A percentile compares a stretch with the other conserved stretches of the same genome.
Conservation (phyloP, 768 basidiomycete genomes). For the Rubroboletus pulcherrimus region DNA sequence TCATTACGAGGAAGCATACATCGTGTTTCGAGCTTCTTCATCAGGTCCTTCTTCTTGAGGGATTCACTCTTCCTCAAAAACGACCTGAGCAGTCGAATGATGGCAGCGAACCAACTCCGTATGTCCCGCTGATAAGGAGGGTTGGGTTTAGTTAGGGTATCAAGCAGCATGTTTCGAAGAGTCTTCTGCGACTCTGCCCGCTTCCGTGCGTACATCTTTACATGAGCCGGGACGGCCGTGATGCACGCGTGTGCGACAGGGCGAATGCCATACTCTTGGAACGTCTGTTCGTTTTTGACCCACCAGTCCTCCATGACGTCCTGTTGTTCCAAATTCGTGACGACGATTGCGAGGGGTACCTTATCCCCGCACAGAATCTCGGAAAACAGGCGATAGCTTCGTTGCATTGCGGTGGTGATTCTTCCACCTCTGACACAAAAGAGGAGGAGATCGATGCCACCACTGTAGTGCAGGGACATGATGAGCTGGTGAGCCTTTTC, state of each 20-base stretch:
- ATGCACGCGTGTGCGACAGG: slow-evolving; percentile 10
- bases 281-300: background rate
- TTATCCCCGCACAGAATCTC: slow-evolving; percentile 9
- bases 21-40: background rate
- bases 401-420: slow-evolving; percentile 5
- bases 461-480: background rate
- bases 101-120: background rate
- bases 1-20: background rate
- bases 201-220: background rate
- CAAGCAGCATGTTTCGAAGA: background rate
- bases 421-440: slow-evolving; percentile 10
- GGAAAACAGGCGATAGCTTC: slow-evolving; percentile 12
- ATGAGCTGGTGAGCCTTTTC: slow-evolving; percentile 10
- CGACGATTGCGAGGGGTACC: slow-evolving; percentile 11
- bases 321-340: slow-evolving; percentile 9
- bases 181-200: background rate
- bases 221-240: background rate
- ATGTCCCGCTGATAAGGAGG: background rate
- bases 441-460: slow-evolving; percentile 15
- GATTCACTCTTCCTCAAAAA: background rate
- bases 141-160: background rate
- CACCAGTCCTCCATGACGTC: slow-evolving; percentile 14
- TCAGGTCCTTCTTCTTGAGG: background rate
- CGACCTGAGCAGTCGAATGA: background rate
- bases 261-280: background rate